phyloP scores from a whole-genome alignment of 495 filamentous ascomycete species.

The Penicillium verhagenii region DNA sequence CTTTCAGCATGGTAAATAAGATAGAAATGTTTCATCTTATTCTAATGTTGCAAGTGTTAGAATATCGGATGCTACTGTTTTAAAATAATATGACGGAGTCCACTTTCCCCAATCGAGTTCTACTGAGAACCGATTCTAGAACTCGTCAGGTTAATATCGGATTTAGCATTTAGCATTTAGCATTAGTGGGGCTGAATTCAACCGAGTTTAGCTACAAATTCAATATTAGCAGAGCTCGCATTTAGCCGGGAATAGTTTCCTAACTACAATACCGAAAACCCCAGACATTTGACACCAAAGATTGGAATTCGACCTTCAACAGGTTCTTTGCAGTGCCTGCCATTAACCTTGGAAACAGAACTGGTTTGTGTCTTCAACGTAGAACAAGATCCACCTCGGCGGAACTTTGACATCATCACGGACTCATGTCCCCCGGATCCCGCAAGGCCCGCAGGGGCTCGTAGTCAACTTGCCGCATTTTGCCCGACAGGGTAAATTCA shows the following conservation, averaged over 20 bases:
- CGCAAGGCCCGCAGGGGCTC: not conserved
- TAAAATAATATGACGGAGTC: no score
- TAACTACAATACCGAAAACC: no score
- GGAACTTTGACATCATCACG: slow-evolving; percentile 21
- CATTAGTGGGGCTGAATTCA: not conserved
- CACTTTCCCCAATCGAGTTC: no score
- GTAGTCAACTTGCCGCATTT: not conserved
- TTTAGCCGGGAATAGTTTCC: not conserved
- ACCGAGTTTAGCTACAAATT: slow-evolving; percentile 1
- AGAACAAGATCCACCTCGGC: not conserved
- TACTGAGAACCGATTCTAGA: no score
- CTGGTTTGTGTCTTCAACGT: not conserved
- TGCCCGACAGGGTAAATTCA: not conserved
- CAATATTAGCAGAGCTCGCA: not conserved
- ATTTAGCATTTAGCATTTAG: not conserved
- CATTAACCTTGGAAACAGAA: not conserved
- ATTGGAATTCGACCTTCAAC: not conserved
- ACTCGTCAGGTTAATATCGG: not conserved
- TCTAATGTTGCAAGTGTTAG: no score
- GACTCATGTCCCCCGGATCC: slow-evolving; percentile 8
- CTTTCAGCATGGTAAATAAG: no score
- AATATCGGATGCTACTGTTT: no score
- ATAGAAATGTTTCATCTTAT: no score
- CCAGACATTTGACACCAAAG: no score
- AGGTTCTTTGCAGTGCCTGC: not conserved